Base-by-base conservation (phyloP, 306 rosid genomes). In the Astragalus membranaceus region DNA sequence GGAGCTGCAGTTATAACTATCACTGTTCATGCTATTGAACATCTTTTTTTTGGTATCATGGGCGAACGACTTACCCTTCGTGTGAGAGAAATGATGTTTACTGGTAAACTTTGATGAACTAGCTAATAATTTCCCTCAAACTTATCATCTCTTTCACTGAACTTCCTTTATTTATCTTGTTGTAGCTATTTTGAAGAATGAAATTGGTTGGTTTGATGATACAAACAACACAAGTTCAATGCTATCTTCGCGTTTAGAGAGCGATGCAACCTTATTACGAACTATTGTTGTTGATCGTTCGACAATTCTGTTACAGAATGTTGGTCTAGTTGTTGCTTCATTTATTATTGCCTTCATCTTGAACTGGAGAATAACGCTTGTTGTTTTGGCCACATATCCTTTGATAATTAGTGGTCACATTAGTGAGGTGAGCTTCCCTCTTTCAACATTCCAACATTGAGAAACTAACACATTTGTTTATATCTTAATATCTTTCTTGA, bases 41-140 rank as follows among this genome's bases (percentile, higher is more conserved):
- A 94, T 85, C 85, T 88, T 60, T 90, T 85, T 73, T 88, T 94
- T 11, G 98, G 97, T 72, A 88, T 85, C 53, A 90, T 94, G 95
- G 98, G 98, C 58, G 97, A 94, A 80, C 87, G 97, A 59, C 97
- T 94, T 50, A 88, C 96, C 55, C 96, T 90, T 81, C 96, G 96
- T 0, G 97, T 87, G 46, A 83, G 97, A 73, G 96, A 90, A 75
- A 87, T 11, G 78, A 88, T 94, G 92, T 94, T 94, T 87, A 82
- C 88, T 5, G 96, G 98, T 90, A 87, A 87, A 50, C 29, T 65
- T 64, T 74, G 14, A 52, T 74, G 7, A 7, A n/a, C 41, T 69
- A 11, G 75, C 43, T 42, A 12, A 16, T 44, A 12, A 67, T 29
- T 15, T 39, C 44, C 23, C 29, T 64, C 7, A 14, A 48, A n/a